Base-by-base conservation (phyloP, 352 stramenopile species). In the Pythium sp. region DNA sequence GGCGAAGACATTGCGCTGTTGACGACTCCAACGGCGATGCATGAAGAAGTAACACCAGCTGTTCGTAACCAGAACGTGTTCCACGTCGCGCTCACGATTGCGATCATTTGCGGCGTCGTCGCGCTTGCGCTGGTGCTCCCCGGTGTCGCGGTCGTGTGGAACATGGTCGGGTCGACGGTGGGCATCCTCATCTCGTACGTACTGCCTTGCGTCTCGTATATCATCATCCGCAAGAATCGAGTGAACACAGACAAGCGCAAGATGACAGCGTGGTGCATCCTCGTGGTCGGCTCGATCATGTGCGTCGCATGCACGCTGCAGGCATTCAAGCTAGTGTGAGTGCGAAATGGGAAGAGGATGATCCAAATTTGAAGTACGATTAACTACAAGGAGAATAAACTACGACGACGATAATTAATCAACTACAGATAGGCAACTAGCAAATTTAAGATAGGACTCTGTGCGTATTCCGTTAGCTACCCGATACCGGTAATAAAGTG, bases 171-270 rank as follows among this genome's bases (percentile, higher is more conserved):
- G 46, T 93, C 81, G 28, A 95, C 89, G 0, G 88, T 97, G 53
- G 89, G 85, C 8, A 80, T 97, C 28, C 65, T 96, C 5, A 91
- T 97, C 68, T 94, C 86, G 53, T 97, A 96, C 68, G 87, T 96
- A 54, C 75, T 97, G 51, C 90, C 90, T n/a, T 92, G 85, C 60
- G 67, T 92, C 0, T 95, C 86, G 54, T 97, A 97, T 75, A 78
- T 94, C 1, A 74, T 84, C 64, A 95, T 97, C 61, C 86, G 89
- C n/a, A 72, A 78, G 54, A 82, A 85, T 22, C 92, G 93, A 54
- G 81, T 78, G 15, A 74, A 83, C 61, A 81, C 76, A 1, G 84
- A 95, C 72, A 68, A 71, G 36, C 82, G 89, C 28, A 92, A 92
- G 53, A 49, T 91, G 22, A 81, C 79, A 3, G 87, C 89, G 8